Evolutionary conservation across 2,329 filamentous ascomycete species (phyloP), one percentile per base, ranked within the genome.

Genomic region (Pseudocercospora eumusae): DNA sequence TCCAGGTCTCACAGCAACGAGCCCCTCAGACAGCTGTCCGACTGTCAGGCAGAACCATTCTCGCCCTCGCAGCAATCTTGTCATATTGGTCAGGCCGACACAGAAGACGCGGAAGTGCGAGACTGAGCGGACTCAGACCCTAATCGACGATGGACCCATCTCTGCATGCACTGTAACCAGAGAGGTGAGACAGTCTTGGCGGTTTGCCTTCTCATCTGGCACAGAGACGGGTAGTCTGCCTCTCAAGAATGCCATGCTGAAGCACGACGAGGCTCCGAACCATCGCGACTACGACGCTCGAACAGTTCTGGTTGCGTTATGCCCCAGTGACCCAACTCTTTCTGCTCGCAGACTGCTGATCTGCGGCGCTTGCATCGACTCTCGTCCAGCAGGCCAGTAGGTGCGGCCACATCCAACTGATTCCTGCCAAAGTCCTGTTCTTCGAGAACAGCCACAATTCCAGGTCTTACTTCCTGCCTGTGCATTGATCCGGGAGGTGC

Each of bases 371-470:
- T 40, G 36, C 36, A 40, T 40, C 36, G 18, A 40, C 36, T 40
- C 36, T 40, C 36, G n/a, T 40, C 36, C 36, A 40, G 36, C 36
- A 40, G 36, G 36, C 36, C 36, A 40, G 36, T 6, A 52, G 25
- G 47, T 52, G 21, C 47, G 47, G 25, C 21, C 47, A 28, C 47
- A 27, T 52, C 47, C 47, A 52, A 27, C 21, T 52, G 25, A n/a
- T 52, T 4, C 47, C 23, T 52, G 21, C 11, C 21, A 15, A 52
- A 52, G 47, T 25, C 23, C 21, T 28, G 47, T 52, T 28, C 23
- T n/a, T 28, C 8, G 25, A 52, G 47, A 47, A 52, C 23, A 52
- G 47, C 25, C 21, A 27, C 47, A 52, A 31, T 25, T n/a, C 7
- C 15, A 40, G 13, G 36, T 15, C 36, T 40, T 15, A 40, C 36